A percentile compares a stretch with the other conserved stretches of the same genome.
These are phyloP conservation scores for Yarrowia divulgata DNA, from an alignment of 805 yeast genomes.

Conservation along the genomic window DNA sequence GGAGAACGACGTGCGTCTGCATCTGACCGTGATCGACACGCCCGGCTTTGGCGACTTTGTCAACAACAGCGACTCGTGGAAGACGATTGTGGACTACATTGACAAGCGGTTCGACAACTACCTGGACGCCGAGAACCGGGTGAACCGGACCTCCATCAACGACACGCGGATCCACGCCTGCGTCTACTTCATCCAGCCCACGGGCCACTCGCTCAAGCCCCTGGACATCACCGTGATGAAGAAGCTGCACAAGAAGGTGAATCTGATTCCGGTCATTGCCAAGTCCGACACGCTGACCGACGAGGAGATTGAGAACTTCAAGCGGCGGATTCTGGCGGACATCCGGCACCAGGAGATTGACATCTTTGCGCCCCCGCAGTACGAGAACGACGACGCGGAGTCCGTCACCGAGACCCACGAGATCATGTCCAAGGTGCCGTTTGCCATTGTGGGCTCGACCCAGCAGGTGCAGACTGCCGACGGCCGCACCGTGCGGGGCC, in stretches of 20 bases:
- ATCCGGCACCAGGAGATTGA: slow-evolving; percentile 75
- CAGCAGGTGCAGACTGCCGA: slow-evolving; percentile 67
- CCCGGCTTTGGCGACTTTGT: slow-evolving; percentile 95
- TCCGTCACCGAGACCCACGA: slow-evolving; percentile 68
- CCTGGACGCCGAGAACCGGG: slow-evolving; percentile 86
- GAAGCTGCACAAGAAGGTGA: slow-evolving; percentile 86
- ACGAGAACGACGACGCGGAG: slow-evolving; percentile 87
- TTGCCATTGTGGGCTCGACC: slow-evolving; percentile 94
- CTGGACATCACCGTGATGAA: slow-evolving; percentile 89
- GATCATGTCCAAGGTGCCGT: slow-evolving; percentile 78
- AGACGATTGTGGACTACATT: slow-evolving; percentile 89
- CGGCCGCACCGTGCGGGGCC: slow-evolving; percentile 86
- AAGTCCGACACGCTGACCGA: slow-evolving; percentile 92
- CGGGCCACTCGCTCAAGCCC: slow-evolving; percentile 90
- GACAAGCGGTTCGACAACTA: slow-evolving; percentile 84
- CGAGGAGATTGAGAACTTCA: slow-evolving; percentile 80
- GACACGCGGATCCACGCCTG: slow-evolving; percentile 94
- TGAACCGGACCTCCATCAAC: slow-evolving; percentile 70
- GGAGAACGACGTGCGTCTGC: slow-evolving; percentile 90
- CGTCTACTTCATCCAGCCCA: slow-evolving; percentile 93
- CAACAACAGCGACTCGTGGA: slow-evolving; percentile 82
- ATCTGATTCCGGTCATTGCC: slow-evolving; percentile 92
- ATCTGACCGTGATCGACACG: slow-evolving; percentile 82
- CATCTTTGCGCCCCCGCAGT: slow-evolving; percentile 76
- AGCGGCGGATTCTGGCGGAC: slow-evolving; percentile 78